These are phyloP conservation scores for Plasmopara viticola DNA, from an alignment of 352 stramenopile genomes.

Conservation along the genomic window DNA sequence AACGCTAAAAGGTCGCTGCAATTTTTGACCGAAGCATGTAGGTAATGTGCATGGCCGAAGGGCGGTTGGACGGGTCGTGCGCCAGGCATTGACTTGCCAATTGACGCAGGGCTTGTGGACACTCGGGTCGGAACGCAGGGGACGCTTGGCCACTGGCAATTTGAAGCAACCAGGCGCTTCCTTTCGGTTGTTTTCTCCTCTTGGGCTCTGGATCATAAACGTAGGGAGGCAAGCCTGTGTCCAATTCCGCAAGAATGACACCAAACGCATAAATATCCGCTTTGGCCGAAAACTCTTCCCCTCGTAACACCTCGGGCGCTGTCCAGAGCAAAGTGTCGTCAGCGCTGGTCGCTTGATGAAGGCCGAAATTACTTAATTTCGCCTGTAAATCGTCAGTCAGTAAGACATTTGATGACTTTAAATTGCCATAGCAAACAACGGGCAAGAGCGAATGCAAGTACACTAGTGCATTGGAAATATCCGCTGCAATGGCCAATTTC, in stretches of 20 bases:
- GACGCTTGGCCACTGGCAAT: slow-evolving; percentile 28
- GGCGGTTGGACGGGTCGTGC: slow-evolving; percentile 33
- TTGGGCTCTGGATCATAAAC: slow-evolving; percentile 32
- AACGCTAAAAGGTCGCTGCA: not conserved
- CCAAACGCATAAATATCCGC: slow-evolving; percentile 66
- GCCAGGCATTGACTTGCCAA: slow-evolving; percentile 34
- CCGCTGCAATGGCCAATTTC: slow-evolving; percentile 34
- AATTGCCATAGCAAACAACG: slow-evolving; percentile 36
- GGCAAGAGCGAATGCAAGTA: slow-evolving; percentile 48
- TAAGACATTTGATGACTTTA: slow-evolving; percentile 47
- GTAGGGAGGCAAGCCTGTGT: slow-evolving; percentile 50
- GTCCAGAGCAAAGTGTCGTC: slow-evolving; percentile 44
- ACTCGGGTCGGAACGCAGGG: slow-evolving; percentile 33
- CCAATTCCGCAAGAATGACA: slow-evolving; percentile 60
- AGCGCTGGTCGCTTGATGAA: slow-evolving; percentile 28
- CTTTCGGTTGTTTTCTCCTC: slow-evolving; percentile 33
- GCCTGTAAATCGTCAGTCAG: slow-evolving; percentile 33
- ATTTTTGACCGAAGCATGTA: slow-evolving; percentile 46
- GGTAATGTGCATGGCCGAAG: slow-evolving; percentile 36
- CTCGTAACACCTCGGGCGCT: slow-evolving; percentile 43
- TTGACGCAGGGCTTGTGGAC: slow-evolving; percentile 28
- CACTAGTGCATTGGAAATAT: slow-evolving; percentile 44
- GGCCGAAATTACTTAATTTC: slow-evolving; percentile 48
- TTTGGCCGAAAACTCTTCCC: slow-evolving; percentile 52
- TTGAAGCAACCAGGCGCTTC: slow-evolving; percentile 14